Evolutionary conservation across 1,284 basidiomycete species (phyloP).

Genomic region (Ganoderma resinaceum): DNA sequence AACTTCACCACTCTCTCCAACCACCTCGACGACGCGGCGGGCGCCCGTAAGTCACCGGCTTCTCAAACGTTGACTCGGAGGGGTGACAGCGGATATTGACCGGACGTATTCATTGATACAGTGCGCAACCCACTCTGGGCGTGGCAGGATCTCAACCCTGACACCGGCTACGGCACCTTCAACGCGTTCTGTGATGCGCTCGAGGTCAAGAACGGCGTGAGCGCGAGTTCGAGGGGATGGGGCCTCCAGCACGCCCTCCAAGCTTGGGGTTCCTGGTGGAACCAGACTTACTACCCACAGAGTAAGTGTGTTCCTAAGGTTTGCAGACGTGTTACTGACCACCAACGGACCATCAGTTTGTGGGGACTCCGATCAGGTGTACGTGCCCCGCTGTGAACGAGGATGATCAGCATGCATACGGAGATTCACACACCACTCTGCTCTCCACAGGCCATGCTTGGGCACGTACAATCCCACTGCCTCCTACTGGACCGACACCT

Average conservation of each 20-base stretch:
- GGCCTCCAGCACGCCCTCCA: conserved; percentile 66
- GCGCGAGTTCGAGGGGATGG: conserved; percentile 62
- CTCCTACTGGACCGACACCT: conserved; percentile 57
- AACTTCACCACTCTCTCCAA: conserved; percentile 58
- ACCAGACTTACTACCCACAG: conserved; percentile 47
- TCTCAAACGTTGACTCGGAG: not conserved
- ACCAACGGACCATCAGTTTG: conserved; percentile 48
- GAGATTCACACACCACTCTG: not conserved
- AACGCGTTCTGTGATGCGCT: conserved; percentile 76
- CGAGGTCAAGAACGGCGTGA: conserved; percentile 69
- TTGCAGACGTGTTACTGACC: not conserved
- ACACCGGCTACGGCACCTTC: conserved; percentile 53
- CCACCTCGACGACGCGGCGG: conserved; percentile 73
- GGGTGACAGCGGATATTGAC: not conserved
- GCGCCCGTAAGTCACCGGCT: conserved; percentile 50
- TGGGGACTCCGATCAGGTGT: conserved; percentile 49
- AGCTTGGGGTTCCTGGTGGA: conserved; percentile 69
- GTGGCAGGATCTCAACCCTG: conserved; percentile 66
- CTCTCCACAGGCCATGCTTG: conserved; percentile 54
- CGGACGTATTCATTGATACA: conserved; percentile 9
- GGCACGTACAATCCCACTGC: conserved; percentile 61
- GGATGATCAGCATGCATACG: not conserved
- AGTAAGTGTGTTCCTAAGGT: conserved; percentile 42
- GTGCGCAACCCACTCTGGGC: conserved; percentile 61
- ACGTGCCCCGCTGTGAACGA: conserved; percentile 28